phyloP scores from a whole-genome alignment of 2,329 filamentous ascomycete species.

The Exserohilum turcica region DNA sequence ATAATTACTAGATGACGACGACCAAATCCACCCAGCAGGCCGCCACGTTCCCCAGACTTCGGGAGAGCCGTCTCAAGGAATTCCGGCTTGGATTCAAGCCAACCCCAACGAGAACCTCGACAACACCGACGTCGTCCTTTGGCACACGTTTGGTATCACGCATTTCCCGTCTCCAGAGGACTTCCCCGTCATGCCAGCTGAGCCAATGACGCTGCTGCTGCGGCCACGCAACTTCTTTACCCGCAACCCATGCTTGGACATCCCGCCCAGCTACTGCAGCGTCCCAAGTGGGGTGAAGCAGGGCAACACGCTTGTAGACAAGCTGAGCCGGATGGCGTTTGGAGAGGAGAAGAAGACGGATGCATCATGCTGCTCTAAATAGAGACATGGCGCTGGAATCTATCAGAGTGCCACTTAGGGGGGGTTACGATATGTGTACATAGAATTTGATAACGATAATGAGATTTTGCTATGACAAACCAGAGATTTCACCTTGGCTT shows the following conservation, averaged over 20 bases:
- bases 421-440: not conserved
- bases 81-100: conserved; percentile 75
- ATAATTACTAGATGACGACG: conserved; percentile 67
- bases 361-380: conserved; percentile 21
- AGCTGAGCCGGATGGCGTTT: conserved; percentile 57
- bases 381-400: conserved; percentile 29
- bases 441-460: not conserved
- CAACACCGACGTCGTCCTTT: conserved; percentile 85
- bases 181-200: conserved; percentile 86
- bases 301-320: conserved; percentile 55
- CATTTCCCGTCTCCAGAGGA: conserved; percentile 91
- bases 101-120: conserved; percentile 71
- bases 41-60: conserved; percentile 88
- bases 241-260: conserved; percentile 78
- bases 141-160: conserved; percentile 91
- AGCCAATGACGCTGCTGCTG: conserved; percentile 78
- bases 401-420: not conserved
- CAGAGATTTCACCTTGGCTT: not conserved
- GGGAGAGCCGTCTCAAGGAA: conserved; percentile 73
- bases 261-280: conserved; percentile 74
- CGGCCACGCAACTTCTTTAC: conserved; percentile 83
- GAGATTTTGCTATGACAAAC: not conserved
- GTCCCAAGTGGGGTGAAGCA: conserved; percentile 71
- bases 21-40: conserved; percentile 82
- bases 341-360: conserved; percentile 39